Percentiles rank a stretch among this genome's conserved stretches.
phyloP scores from a whole-genome alignment of 164 flowering plant genomes.

The Vitis rupestris region DNA sequence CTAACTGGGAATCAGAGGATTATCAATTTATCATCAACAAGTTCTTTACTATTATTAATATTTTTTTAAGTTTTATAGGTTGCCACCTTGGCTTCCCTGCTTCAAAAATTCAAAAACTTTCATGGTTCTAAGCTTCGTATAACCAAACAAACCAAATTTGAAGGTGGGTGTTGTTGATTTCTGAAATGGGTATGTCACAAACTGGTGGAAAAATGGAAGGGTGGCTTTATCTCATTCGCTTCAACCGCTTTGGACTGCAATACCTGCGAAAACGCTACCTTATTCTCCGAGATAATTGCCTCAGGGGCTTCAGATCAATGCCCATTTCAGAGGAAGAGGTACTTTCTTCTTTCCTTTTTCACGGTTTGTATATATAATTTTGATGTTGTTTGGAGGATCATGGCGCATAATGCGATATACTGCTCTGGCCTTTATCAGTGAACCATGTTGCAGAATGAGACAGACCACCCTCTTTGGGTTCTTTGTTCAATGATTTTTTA shows the following conservation, averaged over 20 bases:
- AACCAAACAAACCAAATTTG: background rate
- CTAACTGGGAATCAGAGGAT: slow-evolving; percentile 54
- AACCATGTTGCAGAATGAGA: too few species aligned
- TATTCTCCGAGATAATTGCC: slow-evolving; percentile 53
- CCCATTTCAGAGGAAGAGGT: slow-evolving; percentile 65
- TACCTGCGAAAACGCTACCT: slow-evolving; percentile 79
- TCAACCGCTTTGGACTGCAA: slow-evolving; percentile 66
- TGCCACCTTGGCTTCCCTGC: background rate
- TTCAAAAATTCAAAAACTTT: background rate
- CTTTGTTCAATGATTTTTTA: too few species aligned
- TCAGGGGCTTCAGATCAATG: slow-evolving; percentile 61
- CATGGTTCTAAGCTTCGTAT: slow-evolving; percentile 2
- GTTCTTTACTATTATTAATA: background rate
- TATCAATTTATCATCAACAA: slow-evolving; percentile 12
- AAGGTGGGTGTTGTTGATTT: slow-evolving; percentile 3
- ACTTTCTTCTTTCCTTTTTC: background rate
- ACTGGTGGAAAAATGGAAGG: slow-evolving; percentile 68
- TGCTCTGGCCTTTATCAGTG: too few species aligned
- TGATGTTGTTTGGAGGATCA: background rate
- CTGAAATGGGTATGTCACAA: slow-evolving; percentile 35
- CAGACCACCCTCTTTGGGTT: too few species aligned
- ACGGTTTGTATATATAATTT: background rate
- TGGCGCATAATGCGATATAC: background rate
- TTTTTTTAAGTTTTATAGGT: background rate
- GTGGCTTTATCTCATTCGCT: slow-evolving; percentile 76